Conservation (phyloP, 2,329 filamentous ascomycete genomes). For the Cordyceps cateniannulata region DNA sequence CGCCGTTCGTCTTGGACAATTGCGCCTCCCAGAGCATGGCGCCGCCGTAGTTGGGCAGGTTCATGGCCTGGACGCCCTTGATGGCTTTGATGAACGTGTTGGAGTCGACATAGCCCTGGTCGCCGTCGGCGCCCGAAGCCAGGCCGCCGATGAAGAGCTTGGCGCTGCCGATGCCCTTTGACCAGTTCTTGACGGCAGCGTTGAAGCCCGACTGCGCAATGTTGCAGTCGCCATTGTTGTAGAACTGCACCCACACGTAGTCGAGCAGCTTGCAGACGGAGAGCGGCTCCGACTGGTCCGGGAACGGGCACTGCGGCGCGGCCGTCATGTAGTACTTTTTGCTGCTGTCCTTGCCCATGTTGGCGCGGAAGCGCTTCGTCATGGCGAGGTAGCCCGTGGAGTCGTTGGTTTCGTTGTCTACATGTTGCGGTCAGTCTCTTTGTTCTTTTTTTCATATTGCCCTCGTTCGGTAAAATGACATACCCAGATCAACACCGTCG, state of each 20-base stretch:
- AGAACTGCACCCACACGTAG: conserved; percentile 57
- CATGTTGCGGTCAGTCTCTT: neutral
- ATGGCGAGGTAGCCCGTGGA: conserved; percentile 54
- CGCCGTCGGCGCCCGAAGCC: conserved; percentile 41
- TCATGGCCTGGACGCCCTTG: conserved; percentile 36
- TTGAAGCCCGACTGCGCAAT: conserved; percentile 47
- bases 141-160: conserved; percentile 55
- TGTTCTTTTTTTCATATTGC: neutral
- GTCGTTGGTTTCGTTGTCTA: conserved; percentile 52
- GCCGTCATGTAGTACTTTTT: conserved; percentile 52
- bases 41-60: conserved; percentile 54
- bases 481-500: conserved; percentile 63
- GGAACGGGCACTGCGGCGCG: conserved; percentile 60
- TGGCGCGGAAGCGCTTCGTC: conserved; percentile 44
- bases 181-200: conserved; percentile 56
- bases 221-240: conserved; percentile 59
- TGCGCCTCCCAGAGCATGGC: conserved; percentile 63
- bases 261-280: conserved; percentile 36
- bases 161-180: conserved; percentile 50
- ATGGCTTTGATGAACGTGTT: conserved; percentile 41
- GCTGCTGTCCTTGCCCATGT: conserved; percentile 43
- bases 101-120: conserved; percentile 45
- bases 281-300: conserved; percentile 43
- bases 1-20: conserved; percentile 46
- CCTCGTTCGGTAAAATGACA: neutral